Conservation (phyloP, 2,329 filamentous ascomycete genomes). For the Diaporthe velutina region DNA sequence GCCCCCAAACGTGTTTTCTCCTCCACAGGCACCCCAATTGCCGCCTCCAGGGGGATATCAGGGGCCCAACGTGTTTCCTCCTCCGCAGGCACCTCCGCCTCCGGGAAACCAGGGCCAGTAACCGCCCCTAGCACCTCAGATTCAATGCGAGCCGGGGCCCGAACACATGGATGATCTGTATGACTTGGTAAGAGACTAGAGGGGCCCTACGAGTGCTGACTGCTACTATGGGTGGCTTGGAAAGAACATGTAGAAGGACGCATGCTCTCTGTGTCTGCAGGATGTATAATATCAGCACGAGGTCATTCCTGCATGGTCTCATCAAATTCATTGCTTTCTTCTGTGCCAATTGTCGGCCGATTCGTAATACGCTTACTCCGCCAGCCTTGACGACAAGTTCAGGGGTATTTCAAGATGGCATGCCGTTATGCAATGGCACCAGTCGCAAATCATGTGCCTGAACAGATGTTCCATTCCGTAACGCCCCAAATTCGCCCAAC, state of each 20-base stretch:
- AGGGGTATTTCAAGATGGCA: constrained; percentile 33
- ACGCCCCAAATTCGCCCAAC: constrained; percentile 16
- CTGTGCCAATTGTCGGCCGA: background rate
- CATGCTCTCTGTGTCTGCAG: background rate
- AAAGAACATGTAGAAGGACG: background rate
- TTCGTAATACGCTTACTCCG: background rate
- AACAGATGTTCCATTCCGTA: constrained; percentile 4
- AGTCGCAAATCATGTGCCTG: background rate
- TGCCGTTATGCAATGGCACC: constrained; percentile 10
- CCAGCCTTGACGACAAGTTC: background rate
- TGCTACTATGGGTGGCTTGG: background rate
- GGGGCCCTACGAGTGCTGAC: background rate
- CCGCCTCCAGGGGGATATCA: background rate
- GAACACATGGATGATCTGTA: too few relatives aligned
- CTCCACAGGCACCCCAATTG: background rate
- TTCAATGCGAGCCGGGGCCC: background rate
- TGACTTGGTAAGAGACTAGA: background rate
- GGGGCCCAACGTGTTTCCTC: background rate
- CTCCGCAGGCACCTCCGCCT: background rate
- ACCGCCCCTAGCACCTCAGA: background rate
- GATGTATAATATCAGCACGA: constrained; percentile 1
- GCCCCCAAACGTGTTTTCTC: background rate
- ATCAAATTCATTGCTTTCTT: background rate
- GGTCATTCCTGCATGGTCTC: background rate
- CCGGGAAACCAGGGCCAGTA: background rate